Evolutionary conservation across 169 alveolate species (phyloP), one percentile per base, ranked within the genome.

Genomic region (Theileria equi): DNA sequence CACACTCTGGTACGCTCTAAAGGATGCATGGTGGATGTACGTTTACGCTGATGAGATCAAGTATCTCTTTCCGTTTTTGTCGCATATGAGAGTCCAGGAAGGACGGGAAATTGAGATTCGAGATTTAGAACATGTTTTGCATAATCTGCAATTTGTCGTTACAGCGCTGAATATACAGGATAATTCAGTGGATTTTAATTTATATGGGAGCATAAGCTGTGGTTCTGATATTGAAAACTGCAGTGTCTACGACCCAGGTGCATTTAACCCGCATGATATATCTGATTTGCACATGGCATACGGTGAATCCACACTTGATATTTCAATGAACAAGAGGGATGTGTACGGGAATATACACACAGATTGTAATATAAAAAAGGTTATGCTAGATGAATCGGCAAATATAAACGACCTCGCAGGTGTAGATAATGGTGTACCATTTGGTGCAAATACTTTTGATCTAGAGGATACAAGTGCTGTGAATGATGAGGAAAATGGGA

Each of bases 21-120:
- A 66, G 50, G 74, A 73, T 28, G 78, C 78, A 10, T 73, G 83
- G 83, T 73, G 83, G 83, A 61, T 73, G 13, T 36, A 54, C 29
- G 10, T 60, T 41, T 58, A 71, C 34, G n/a, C 32, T 2, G 66
- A 43, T 6, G 35, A 54, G 58, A 28, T 71, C 41, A 48, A 41
- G 31, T n/a, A 26, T n/a, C 23, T 29, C 64, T 44, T 73, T 10
- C 83, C 83, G 3, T 73, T 73, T 45, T 11, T 63, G 34, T 32
- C 28, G 19, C 68, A 43, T 17, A 34, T 59, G 44, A 31, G 31
- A 19, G 53, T 43, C 5, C 21, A 45, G 19, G 6, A 19, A 40
- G 60, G 40, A 25, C 32, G 40, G 5, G 29, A 57, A 23, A 41
- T 23, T 0, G 28, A 48, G 2, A 45, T 40, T 21, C 67, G 28